Evolutionary conservation across 768 basidiomycete genomes (phyloP).

Genomic region (Hemileccinum rubropunctum): DNA sequence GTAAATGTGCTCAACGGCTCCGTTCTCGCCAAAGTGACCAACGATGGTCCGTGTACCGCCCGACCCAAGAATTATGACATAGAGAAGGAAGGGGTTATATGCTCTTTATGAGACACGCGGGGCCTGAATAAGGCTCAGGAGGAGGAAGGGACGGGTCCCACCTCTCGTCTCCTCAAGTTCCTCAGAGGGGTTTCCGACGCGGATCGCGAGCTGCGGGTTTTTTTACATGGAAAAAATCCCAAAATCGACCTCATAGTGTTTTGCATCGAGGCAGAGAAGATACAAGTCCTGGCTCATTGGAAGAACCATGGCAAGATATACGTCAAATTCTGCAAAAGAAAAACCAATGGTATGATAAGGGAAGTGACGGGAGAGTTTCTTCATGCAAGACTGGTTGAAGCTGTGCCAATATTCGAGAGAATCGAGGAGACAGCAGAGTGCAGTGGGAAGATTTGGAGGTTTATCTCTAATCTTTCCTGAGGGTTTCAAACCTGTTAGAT

Average conservation of each 20-base stretch:
- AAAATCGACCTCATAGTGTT: slow-evolving; percentile 9
- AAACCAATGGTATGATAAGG: not conserved
- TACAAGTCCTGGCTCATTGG: slow-evolving; percentile 7
- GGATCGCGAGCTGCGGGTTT: slow-evolving; percentile 6
- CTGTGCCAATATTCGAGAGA: slow-evolving; percentile 2
- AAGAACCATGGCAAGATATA: slow-evolving; percentile 11
- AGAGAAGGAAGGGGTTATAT: not conserved
- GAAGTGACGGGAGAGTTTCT: too few species aligned
- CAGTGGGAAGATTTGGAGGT: too few species aligned
- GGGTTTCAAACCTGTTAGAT: too few species aligned
- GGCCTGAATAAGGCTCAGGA: slow-evolving; percentile 11
- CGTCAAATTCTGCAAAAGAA: slow-evolving; percentile 11
- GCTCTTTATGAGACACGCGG: slow-evolving; percentile 14
- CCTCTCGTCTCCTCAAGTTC: slow-evolving; percentile 4
- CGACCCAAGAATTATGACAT: not conserved
- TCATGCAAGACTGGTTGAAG: slow-evolving; percentile 6
- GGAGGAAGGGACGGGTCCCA: not conserved
- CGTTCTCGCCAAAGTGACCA: slow-evolving; percentile 1
- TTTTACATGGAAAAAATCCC: slow-evolving; percentile 11
- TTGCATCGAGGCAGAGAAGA: slow-evolving; percentile 11
- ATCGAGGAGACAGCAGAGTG: slow-evolving; percentile 2
- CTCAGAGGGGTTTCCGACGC: slow-evolving; percentile 6
- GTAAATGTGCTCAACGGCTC: slow-evolving; percentile 12
- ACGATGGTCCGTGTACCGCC: slow-evolving; percentile 3
- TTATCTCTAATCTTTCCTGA: slow-evolving; percentile 5